These are phyloP conservation scores for Barnettozyma vustinii DNA, from an alignment of 805 yeast species.

Conservation along the genomic window DNA sequence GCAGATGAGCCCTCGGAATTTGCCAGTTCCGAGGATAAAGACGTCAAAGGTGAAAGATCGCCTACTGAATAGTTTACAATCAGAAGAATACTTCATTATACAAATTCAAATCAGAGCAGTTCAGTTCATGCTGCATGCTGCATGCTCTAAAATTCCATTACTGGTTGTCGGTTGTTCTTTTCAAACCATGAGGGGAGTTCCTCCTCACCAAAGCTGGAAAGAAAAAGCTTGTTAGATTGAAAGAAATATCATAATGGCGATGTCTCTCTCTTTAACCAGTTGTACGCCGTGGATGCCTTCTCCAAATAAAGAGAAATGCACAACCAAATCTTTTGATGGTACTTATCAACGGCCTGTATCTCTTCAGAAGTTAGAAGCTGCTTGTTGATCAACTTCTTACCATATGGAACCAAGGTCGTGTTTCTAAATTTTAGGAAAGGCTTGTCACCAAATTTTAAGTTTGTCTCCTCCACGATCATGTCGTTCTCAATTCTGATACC, in stretches of 20 bases:
- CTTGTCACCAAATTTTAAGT: slow-evolving; percentile 46
- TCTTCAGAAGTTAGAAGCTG: slow-evolving; percentile 55
- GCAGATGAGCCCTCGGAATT: slow-evolving; percentile 6
- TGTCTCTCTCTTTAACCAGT: slow-evolving; percentile 67
- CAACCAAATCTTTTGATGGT: slow-evolving; percentile 54
- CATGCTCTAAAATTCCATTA: background rate
- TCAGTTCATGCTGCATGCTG: background rate
- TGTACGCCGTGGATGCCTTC: slow-evolving; percentile 52
- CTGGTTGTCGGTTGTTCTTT: background rate
- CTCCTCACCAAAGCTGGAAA: background rate
- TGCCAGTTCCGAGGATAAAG: background rate
- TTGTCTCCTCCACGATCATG: slow-evolving; percentile 45
- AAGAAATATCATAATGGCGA: slow-evolving; percentile 6
- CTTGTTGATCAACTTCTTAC: slow-evolving; percentile 65
- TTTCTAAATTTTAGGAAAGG: slow-evolving; percentile 71
- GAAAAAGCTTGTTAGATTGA: background rate
- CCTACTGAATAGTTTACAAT: background rate
- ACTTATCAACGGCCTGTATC: slow-evolving; percentile 59
- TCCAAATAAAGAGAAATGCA: slow-evolving; percentile 46
- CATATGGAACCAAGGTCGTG: slow-evolving; percentile 80
- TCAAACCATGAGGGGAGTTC: background rate
- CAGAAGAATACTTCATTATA: background rate
- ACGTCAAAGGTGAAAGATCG: too few relatives aligned
- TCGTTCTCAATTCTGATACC: slow-evolving; percentile 91
- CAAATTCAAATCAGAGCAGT: background rate